phyloP scores from a whole-genome alignment of 23 red algal genomes.

The Gracilariopsis chorda region DNA sequence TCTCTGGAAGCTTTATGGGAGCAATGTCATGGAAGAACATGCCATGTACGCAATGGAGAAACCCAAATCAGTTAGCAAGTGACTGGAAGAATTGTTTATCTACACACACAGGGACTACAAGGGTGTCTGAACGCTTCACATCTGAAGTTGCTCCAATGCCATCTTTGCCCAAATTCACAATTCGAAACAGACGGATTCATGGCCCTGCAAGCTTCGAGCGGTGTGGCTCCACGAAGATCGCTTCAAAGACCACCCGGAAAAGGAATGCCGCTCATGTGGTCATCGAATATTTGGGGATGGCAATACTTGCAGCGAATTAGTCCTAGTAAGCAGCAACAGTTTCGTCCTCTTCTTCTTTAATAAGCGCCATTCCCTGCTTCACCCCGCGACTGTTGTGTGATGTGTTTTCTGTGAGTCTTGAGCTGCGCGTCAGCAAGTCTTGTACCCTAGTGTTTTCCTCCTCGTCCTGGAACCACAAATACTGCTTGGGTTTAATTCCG shows the following conservation, averaged over 20 bases:
- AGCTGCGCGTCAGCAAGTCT: conserved; percentile 39
- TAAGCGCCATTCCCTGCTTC: conserved; percentile 57
- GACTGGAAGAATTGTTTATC: too few relatives aligned
- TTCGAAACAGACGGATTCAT: not conserved
- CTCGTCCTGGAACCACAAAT: conserved; percentile 56
- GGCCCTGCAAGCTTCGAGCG: too few relatives aligned
- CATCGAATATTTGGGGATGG: not conserved
- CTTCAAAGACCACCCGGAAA: too few relatives aligned
- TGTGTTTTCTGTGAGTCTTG: conserved; percentile 49
- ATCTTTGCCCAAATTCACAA: not conserved
- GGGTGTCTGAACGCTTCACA: too few relatives aligned
- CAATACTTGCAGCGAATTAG: not conserved
- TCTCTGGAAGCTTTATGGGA: too few relatives aligned
- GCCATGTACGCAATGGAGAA: too few relatives aligned
- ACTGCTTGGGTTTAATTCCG: conserved; percentile 49
- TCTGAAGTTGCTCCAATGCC: not conserved
- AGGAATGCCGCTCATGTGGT: too few relatives aligned
- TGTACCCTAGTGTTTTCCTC: conserved; percentile 43
- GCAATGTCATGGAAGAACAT: too few relatives aligned
- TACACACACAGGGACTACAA: too few relatives aligned
- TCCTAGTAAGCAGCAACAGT: conserved; percentile 28
- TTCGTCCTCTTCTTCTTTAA: conserved; percentile 57
- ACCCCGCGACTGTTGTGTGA: conserved; percentile 49
- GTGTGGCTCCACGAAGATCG: too few relatives aligned
- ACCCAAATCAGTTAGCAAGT: too few relatives aligned